These are phyloP conservation scores for Clarireedia paspali DNA, from an alignment of 2,329 filamentous ascomycete genomes.

Conservation along the genomic window DNA sequence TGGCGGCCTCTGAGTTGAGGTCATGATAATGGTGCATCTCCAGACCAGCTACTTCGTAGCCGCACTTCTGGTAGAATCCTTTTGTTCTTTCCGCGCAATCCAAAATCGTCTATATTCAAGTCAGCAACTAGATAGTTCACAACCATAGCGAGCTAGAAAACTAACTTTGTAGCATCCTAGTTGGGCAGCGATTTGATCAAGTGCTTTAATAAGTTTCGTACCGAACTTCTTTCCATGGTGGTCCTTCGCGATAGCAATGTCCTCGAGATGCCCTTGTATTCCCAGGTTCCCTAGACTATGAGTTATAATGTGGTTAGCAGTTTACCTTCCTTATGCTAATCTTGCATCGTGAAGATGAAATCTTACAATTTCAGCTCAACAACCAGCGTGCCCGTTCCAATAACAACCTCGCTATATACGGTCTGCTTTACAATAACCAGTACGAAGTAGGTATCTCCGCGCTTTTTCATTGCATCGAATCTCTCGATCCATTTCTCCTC, in stretches of 20 bases:
- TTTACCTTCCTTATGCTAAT: too few species aligned
- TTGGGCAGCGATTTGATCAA: conserved; percentile 78
- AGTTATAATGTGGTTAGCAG: neutral
- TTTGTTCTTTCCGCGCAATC: conserved; percentile 94
- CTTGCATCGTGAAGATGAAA: too few species aligned
- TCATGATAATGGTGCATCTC: conserved; percentile 93
- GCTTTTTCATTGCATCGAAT: conserved; percentile 65
- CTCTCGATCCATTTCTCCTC: conserved; percentile 66
- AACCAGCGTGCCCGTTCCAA: conserved; percentile 80
- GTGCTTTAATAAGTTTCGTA: conserved; percentile 80
- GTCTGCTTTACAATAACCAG: conserved; percentile 53
- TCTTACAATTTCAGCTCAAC: conserved; percentile 88
- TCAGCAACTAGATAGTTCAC: neutral
- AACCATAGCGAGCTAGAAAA: neutral
- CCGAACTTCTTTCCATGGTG: conserved; percentile 97
- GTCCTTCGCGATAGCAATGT: conserved; percentile 87
- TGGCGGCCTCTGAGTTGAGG: conserved; percentile 8
- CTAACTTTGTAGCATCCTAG: conserved; percentile 77
- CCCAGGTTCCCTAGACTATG: conserved; percentile 68
- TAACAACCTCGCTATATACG: conserved; percentile 62
- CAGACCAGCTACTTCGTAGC: conserved; percentile 80
- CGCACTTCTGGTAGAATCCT: conserved; percentile 78
- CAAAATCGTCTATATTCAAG: conserved; percentile 62
- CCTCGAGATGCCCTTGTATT: conserved; percentile 87
- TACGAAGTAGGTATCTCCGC: conserved; percentile 67